Base-by-base conservation (phyloP, 148 eudicot species). In the Drosera capensis region DNA sequence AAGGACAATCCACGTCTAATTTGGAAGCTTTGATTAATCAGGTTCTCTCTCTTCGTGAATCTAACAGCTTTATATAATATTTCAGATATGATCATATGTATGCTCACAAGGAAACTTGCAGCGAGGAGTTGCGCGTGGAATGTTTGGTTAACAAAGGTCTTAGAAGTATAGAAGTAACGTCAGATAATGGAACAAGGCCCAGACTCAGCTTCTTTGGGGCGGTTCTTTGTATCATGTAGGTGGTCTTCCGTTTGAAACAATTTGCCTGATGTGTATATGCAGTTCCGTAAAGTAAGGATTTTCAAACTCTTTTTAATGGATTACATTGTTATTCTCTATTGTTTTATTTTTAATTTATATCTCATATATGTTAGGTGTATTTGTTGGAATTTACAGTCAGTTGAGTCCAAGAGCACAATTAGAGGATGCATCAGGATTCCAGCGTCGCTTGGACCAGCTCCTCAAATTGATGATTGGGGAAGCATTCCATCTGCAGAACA, bases 21-120 rank as follows among this genome's bases (percentile, higher is more conserved):
- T n/a, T n/a, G n/a, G n/a, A n/a, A n/a, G n/a, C n/a, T n/a, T n/a
- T n/a, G n/a, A n/a, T n/a, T n/a, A n/a, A n/a, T n/a, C n/a, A n/a
- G n/a, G n/a, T n/a, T n/a, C n/a, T n/a, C n/a, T n/a, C n/a, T n/a
- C n/a, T n/a, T n/a, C n/a, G n/a, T n/a, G n/a, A n/a, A n/a, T n/a
- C n/a, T n/a, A n/a, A n/a, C n/a, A n/a, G n/a, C n/a, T n/a, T n/a
- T n/a, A n/a, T n/a, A n/a, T n/a, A n/a, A n/a, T n/a, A n/a, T n/a
- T n/a, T n/a, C n/a, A n/a, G n/a, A 31, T 53, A 24, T 17, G 23
- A 42, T 25, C 70, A 87, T 94, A 80, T 87, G 49, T 83, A 63
- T 56, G 90, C 96, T 22, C 94, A 87, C 40, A 87, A 83, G 56
- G 96, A 87, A 72, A 87, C 90, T 23, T 87, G 96, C 68, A 79